phyloP scores from a whole-genome alignment of 2,329 filamentous ascomycete species.

The Pseudopithomyces maydicus region DNA sequence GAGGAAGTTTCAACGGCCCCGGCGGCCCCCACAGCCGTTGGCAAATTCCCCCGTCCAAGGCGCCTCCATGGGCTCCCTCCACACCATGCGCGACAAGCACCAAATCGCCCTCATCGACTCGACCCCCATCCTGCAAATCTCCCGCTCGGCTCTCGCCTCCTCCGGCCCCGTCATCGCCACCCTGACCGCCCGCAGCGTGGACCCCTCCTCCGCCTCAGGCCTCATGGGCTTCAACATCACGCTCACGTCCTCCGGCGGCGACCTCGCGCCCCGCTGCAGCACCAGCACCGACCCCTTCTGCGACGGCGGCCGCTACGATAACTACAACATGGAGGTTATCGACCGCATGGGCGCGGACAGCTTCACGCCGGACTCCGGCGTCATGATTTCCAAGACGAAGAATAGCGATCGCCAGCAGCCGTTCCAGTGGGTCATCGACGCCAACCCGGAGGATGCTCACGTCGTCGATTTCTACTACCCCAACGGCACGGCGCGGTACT shows the following conservation, averaged over 20 bases:
- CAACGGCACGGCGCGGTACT: slow-evolving; percentile 53
- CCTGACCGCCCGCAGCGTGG: slow-evolving; percentile 56
- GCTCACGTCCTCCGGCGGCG: slow-evolving; percentile 45
- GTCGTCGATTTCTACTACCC: slow-evolving; percentile 58
- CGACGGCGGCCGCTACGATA: slow-evolving; percentile 57
- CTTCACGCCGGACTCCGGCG: slow-evolving; percentile 58
- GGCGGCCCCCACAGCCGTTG: slow-evolving; percentile 60
- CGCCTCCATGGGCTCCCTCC: slow-evolving; percentile 56
- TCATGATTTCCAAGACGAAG: slow-evolving; percentile 61
- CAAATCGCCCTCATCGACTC: slow-evolving; percentile 56
- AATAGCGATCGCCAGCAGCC: slow-evolving; percentile 48
- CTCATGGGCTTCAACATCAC: slow-evolving; percentile 56
- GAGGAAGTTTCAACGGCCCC: slow-evolving; percentile 59
- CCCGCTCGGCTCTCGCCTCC: slow-evolving; percentile 48
- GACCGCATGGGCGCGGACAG: slow-evolving; percentile 61
- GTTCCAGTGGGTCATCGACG: slow-evolving; percentile 62
- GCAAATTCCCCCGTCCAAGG: slow-evolving; percentile 59
- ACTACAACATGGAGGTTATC: slow-evolving; percentile 60
- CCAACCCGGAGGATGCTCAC: slow-evolving; percentile 58
- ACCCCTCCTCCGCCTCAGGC: slow-evolving; percentile 35
- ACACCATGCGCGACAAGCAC: slow-evolving; percentile 60
- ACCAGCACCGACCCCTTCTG: slow-evolving; percentile 51
- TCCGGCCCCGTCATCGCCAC: slow-evolving; percentile 54
- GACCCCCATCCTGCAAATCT: slow-evolving; percentile 53
- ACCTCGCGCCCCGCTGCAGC: slow-evolving; percentile 53